Conservation (phyloP, 2,329 filamentous ascomycete species). For the Oidium heveae region DNA sequence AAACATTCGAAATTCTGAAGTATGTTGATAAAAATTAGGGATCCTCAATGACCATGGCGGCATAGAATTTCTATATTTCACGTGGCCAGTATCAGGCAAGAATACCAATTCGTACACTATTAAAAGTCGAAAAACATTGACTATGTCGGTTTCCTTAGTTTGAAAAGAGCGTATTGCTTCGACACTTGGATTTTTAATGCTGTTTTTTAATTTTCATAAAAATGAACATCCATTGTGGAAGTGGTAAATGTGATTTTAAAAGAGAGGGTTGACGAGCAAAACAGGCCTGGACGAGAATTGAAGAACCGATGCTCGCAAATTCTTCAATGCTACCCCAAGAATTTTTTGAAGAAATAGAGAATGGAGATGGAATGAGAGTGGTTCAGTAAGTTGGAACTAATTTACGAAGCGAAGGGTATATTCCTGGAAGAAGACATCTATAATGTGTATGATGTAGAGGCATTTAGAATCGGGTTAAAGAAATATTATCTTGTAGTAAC, state of each 20-base stretch:
- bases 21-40: background rate
- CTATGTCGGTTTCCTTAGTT: background rate
- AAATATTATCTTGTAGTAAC: no score
- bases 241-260: background rate
- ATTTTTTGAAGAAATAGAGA: no score
- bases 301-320: no score
- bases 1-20: background rate
- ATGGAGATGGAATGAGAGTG: no score
- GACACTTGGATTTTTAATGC: background rate
- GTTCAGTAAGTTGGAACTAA: no score
- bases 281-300: background rate
- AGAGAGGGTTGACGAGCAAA: background rate
- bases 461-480: no score
- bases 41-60: background rate
- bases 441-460: no score
- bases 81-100: background rate
- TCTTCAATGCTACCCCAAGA: no score
- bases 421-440: no score
- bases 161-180: background rate
- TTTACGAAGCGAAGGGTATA: no score
- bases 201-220: background rate
- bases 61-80: background rate
- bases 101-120: background rate
- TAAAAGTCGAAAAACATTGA: background rate
- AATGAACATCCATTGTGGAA: background rate